phyloP scores from a whole-genome alignment of 139 green algal species.

The Chloropicon primus region DNA sequence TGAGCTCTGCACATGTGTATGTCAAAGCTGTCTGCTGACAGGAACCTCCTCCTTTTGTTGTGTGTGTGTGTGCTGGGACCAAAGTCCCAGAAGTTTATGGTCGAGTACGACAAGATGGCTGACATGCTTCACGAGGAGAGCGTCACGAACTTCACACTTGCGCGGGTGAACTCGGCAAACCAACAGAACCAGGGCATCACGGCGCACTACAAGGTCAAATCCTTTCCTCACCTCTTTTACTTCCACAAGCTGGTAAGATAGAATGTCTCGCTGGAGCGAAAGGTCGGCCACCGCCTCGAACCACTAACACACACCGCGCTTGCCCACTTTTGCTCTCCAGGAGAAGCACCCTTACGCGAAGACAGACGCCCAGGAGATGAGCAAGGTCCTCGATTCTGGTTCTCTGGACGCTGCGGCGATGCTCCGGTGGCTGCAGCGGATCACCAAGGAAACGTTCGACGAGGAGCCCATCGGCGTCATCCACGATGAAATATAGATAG shows the following conservation, averaged over 20 bases:
- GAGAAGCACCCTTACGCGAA: background rate
- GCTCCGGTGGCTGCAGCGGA: background rate
- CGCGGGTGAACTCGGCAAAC: background rate
- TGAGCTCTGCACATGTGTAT: too few species aligned
- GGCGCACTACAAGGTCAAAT: background rate
- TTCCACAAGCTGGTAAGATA: background rate
- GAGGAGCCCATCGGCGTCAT: background rate
- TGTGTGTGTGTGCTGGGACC: background rate
- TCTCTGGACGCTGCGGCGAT: background rate
- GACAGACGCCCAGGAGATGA: background rate
- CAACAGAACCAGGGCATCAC: background rate
- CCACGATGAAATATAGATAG: background rate
- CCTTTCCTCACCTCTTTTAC: background rate
- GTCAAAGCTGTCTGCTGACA: background rate
- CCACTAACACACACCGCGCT: too few species aligned
- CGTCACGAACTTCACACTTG: background rate
- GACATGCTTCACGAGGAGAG: background rate
- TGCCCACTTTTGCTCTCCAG: background rate
- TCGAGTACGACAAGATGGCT: background rate
- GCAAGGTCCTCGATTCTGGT: background rate
- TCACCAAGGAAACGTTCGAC: background rate
- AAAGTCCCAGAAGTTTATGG: background rate
- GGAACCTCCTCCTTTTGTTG: background rate
- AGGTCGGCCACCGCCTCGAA: background rate
- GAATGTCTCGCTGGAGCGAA: background rate